phyloP scores from a whole-genome alignment of 352 stramenopile species.

The Elongisporangium undulatum region DNA sequence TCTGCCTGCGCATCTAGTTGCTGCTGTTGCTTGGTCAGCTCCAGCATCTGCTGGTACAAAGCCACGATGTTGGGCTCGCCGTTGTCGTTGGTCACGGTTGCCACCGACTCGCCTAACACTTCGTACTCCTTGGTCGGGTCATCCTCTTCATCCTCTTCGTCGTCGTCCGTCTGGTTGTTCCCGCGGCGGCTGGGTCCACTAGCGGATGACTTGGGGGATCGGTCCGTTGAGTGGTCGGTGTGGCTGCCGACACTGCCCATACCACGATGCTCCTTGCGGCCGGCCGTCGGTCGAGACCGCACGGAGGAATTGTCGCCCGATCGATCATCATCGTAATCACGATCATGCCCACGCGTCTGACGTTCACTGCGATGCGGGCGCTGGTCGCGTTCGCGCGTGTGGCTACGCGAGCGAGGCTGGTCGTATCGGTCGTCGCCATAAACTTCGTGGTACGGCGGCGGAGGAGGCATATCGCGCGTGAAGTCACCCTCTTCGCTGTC shows the following conservation, averaged over 20 bases:
- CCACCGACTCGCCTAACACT: background rate
- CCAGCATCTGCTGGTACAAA: constrained; percentile 60
- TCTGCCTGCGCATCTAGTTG: constrained; percentile 36
- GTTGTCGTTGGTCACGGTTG: constrained; percentile 15
- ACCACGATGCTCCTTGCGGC: background rate
- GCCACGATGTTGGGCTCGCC: constrained; percentile 32
- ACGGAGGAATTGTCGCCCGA: background rate
- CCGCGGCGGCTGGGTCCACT: background rate
- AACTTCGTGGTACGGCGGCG: background rate
- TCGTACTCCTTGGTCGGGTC: background rate
- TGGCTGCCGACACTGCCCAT: background rate
- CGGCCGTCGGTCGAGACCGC: background rate
- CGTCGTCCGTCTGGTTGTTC: background rate
- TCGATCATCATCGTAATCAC: background rate
- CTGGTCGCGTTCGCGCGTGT: background rate
- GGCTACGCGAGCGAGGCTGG: background rate
- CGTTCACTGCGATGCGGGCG: background rate
- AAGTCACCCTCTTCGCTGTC: background rate
- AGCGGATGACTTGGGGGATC: background rate
- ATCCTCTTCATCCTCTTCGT: background rate
- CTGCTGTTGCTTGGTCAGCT: constrained; percentile 57
- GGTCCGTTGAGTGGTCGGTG: background rate
- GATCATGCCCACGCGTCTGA: background rate
- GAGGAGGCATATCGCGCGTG: background rate
- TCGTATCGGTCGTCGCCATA: background rate